These are phyloP conservation scores for Globisporangium splendens DNA, from an alignment of 352 stramenopile genomes.

Conservation along the genomic window DNA sequence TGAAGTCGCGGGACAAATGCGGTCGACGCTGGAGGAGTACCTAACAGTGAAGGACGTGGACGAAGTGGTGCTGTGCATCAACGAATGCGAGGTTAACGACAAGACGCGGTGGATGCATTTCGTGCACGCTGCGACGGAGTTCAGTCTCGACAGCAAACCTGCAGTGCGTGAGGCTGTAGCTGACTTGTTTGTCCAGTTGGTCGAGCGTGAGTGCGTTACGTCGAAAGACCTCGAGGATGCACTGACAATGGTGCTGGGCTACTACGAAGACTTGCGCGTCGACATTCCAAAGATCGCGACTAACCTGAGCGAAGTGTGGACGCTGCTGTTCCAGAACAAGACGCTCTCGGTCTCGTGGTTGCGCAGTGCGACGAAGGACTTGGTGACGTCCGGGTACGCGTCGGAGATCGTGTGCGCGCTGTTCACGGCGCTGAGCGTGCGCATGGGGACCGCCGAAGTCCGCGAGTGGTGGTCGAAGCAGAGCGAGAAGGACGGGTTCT, in stretches of 20 bases:
- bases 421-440: constrained; percentile 27
- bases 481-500: constrained; percentile 23
- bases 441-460: constrained; percentile 30
- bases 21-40: constrained; percentile 75
- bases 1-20: constrained; percentile 59
- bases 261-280: constrained; percentile 74
- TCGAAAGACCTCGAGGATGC: constrained; percentile 49
- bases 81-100: constrained; percentile 40
- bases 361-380: constrained; percentile 7
- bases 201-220: constrained; percentile 33
- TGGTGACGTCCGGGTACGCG: constrained; percentile 34
- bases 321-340: constrained; percentile 52
- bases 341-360: constrained; percentile 51
- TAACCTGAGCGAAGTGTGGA: constrained; percentile 61
- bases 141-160: constrained; percentile 52
- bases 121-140: constrained; percentile 41
- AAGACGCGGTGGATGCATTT: constrained; percentile 64
- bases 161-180: constrained; percentile 40
- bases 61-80: constrained; percentile 72
- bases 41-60: constrained; percentile 67
- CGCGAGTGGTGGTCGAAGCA: constrained; percentile 57
- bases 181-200: constrained; percentile 40
- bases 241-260: constrained; percentile 49
- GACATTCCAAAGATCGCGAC: constrained; percentile 63
- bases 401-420: constrained; percentile 51